These are phyloP conservation scores for Daldinia concentrica DNA, from an alignment of 495 filamentous ascomycete species.

Conservation along the genomic window DNA sequence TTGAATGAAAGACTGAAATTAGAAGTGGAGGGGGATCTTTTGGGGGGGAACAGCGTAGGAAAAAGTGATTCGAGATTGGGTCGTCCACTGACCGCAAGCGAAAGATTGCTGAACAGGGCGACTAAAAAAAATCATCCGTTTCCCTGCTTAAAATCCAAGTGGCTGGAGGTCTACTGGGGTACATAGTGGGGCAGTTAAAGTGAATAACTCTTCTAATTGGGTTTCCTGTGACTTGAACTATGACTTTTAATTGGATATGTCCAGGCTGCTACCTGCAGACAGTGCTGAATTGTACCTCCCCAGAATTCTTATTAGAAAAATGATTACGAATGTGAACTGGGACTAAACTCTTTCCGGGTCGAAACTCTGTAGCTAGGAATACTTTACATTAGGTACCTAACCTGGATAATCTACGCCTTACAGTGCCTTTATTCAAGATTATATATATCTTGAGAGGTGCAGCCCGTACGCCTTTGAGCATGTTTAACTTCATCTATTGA, in stretches of 20 bases:
- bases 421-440: not conserved
- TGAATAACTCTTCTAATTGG: slow-evolving; percentile 20
- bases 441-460: not conserved
- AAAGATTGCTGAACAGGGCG: slow-evolving; percentile 36
- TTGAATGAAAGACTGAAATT: slow-evolving; percentile 42
- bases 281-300: slow-evolving; percentile 3
- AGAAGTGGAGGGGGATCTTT: slow-evolving; percentile 34
- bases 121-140: slow-evolving; percentile 38
- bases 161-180: slow-evolving; percentile 35
- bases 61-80: slow-evolving; percentile 37
- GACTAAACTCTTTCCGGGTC: slow-evolving; percentile 17
- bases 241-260: slow-evolving; percentile 28
- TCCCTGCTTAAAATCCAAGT: slow-evolving; percentile 39
- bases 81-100: slow-evolving; percentile 35
- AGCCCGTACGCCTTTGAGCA: not conserved
- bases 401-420: not conserved
- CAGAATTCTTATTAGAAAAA: slow-evolving; percentile 4
- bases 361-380: slow-evolving; percentile 1
- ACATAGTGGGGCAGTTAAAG: slow-evolving; percentile 9
- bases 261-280: slow-evolving; percentile 1
- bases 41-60: slow-evolving; percentile 27
- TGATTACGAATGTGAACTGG: slow-evolving; percentile 3
- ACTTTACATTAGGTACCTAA: not conserved
- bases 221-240: slow-evolving; percentile 15
- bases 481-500: not conserved